phyloP scores from a whole-genome alignment of 2,329 filamentous ascomycete genomes.

The Neurospora crassa region DNA sequence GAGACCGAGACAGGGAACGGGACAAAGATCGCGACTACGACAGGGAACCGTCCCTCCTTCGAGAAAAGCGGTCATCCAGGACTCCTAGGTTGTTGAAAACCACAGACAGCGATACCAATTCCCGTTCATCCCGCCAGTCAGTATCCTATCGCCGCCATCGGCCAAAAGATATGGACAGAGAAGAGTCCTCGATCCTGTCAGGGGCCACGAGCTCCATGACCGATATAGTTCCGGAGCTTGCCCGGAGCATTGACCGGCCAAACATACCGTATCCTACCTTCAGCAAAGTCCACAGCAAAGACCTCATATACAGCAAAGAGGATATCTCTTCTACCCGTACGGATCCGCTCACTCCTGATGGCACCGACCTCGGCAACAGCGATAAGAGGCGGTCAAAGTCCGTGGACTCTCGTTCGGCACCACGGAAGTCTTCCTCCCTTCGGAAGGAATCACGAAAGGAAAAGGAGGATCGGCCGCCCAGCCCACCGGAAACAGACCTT shows the following conservation, averaged over 20 bases:
- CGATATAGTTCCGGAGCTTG: slow-evolving; percentile 40
- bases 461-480: slow-evolving; percentile 46
- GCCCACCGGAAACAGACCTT: slow-evolving; percentile 54
- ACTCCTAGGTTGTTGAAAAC: slow-evolving; percentile 28
- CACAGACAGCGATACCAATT: slow-evolving; percentile 30
- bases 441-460: slow-evolving; percentile 35
- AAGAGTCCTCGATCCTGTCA: slow-evolving; percentile 13
- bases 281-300: slow-evolving; percentile 87
- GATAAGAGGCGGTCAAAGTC: slow-evolving; percentile 40
- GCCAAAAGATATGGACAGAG: slow-evolving; percentile 26
- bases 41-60: slow-evolving; percentile 20
- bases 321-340: slow-evolving; percentile 34
- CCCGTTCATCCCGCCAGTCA: slow-evolving; percentile 18
- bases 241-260: slow-evolving; percentile 32
- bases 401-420: slow-evolving; percentile 26
- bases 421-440: slow-evolving; percentile 26
- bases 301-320: slow-evolving; percentile 60
- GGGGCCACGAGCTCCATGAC: slow-evolving; percentile 30
- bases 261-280: slow-evolving; percentile 69
- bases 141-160: slow-evolving; percentile 22
- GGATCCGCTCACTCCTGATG: slow-evolving; percentile 58
- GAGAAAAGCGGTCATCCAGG: slow-evolving; percentile 33
- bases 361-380: slow-evolving; percentile 54
- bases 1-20: slow-evolving; percentile 11
- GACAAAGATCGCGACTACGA: slow-evolving; percentile 17